These are phyloP conservation scores for Tetradesmus lagerheimii DNA, from an alignment of 139 green algal genomes.

Conservation along the genomic window DNA sequence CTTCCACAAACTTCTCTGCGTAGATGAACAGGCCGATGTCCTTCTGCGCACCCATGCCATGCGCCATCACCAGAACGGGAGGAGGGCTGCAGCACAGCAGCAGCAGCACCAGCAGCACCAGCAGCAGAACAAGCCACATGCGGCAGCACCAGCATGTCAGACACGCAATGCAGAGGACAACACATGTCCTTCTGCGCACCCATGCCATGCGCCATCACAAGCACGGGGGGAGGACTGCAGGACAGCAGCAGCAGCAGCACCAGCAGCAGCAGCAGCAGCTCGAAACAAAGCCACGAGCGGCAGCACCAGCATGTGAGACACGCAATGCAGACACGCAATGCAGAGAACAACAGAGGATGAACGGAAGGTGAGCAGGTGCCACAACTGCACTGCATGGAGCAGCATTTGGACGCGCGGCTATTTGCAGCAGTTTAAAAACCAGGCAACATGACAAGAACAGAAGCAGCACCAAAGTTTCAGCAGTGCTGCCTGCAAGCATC, in stretches of 20 bases:
- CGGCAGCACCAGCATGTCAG: not conserved
- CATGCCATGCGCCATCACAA: constrained; percentile 68
- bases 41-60: constrained; percentile 65
- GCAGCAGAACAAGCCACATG: too few species aligned
- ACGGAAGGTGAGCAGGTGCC: too few species aligned
- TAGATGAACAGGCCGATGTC: constrained; percentile 64
- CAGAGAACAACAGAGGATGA: too few species aligned
- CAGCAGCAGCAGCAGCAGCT: too few species aligned
- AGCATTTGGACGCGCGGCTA: too few species aligned
- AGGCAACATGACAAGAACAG: too few species aligned
- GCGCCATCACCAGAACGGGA: constrained; percentile 62
- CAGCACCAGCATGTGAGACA: not conserved
- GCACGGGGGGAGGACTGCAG: constrained; percentile 34
- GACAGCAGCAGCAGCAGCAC: not conserved
- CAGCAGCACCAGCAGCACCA: not conserved
- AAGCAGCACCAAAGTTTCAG: too few species aligned
- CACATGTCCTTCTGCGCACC: too few species aligned
- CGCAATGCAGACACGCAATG: not conserved
- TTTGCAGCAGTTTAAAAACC: too few species aligned
- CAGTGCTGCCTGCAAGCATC: not conserved
- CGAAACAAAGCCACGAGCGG: too few species aligned
- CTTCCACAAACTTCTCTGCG: constrained; percentile 54
- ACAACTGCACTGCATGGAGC: not conserved
- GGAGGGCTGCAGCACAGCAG: not conserved
- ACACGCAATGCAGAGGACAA: too few species aligned